These are phyloP conservation scores for Skeletonema marinoi DNA, from an alignment of 108 stramenopile species.

Conservation along the genomic window DNA sequence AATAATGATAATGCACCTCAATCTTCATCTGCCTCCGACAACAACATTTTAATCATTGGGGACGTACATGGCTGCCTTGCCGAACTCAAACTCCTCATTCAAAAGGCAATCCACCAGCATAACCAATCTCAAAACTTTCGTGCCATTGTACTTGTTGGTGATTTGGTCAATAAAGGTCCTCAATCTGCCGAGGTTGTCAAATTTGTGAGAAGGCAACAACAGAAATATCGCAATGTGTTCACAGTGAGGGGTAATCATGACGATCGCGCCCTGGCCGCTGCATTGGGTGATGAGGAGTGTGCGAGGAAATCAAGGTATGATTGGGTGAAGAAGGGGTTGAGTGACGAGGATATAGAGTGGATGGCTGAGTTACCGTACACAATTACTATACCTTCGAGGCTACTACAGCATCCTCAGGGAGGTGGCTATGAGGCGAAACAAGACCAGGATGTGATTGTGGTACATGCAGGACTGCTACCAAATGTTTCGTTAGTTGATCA, in stretches of 20 bases:
- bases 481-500: constrained; percentile 49
- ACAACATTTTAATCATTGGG: constrained; percentile 71
- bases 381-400: constrained; percentile 50
- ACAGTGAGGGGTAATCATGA: constrained; percentile 92
- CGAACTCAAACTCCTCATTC: constrained; percentile 65
- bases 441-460: constrained; percentile 52
- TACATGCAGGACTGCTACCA: constrained; percentile 74
- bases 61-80: constrained; percentile 88
- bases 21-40: neutral
- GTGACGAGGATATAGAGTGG: constrained; percentile 73
- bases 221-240: constrained; percentile 40
- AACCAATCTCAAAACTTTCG: constrained; percentile 50
- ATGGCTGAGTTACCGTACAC: constrained; percentile 78
- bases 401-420: neutral
- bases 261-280: constrained; percentile 74
- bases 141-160: constrained; percentile 85
- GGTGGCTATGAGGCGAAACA: neutral
- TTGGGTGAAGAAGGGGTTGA: constrained; percentile 52
- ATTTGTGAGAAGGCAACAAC: constrained; percentile 49
- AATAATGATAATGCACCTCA: too few species aligned
- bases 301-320: constrained; percentile 48
- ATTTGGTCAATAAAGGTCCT: constrained; percentile 93
- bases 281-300: constrained; percentile 57
- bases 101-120: constrained; percentile 51
- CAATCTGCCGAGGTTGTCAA: constrained; percentile 71